Conservation (phyloP, 768 basidiomycete species). For the Clathrus columnatus region DNA sequence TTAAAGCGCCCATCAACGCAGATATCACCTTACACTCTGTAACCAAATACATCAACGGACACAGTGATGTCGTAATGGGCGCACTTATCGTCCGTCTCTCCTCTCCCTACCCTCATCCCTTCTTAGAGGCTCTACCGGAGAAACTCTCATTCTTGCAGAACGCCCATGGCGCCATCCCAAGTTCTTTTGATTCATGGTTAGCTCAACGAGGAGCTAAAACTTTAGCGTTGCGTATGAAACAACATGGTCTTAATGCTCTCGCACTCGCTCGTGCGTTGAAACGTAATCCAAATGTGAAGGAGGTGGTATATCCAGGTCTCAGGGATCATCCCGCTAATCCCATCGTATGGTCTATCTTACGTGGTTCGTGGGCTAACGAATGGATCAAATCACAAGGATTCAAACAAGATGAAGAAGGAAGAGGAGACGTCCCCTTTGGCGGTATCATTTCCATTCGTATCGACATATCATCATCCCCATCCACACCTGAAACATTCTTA, state of each 20-base stretch:
- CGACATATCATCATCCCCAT: constrained; percentile 20
- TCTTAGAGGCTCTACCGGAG: constrained; percentile 29
- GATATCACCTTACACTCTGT: constrained; percentile 80
- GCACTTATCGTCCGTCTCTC: constrained; percentile 55
- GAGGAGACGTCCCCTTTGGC: constrained; percentile 70
- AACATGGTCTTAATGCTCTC: constrained; percentile 80
- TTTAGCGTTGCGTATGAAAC: constrained; percentile 77
- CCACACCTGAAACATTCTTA: constrained; percentile 59
- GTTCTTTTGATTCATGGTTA: constrained; percentile 83
- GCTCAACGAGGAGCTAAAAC: constrained; percentile 90
- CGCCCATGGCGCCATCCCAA: constrained; percentile 76
- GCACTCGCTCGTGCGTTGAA: constrained; percentile 57
- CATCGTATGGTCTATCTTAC: constrained; percentile 52
- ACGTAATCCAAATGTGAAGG: constrained; percentile 50
- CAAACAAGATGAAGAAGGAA: constrained; percentile 1
- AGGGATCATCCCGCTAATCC: constrained; percentile 54
- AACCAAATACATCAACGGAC: constrained; percentile 91
- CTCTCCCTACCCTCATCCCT: constrained; percentile 26
- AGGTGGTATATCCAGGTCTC: constrained; percentile 84
- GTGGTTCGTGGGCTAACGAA: constrained; percentile 52
- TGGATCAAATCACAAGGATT: constrained; percentile 19
- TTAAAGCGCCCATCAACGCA: constrained; percentile 60
- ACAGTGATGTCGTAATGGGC: constrained; percentile 91
- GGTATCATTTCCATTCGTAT: constrained; percentile 81
- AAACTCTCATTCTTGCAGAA: constrained; percentile 85